Percentiles rank a stretch among this genome's conserved stretches.
These are phyloP conservation scores for Biscogniauxia marginata DNA, from an alignment of 2,329 filamentous ascomycete species.

Conservation along the genomic window DNA sequence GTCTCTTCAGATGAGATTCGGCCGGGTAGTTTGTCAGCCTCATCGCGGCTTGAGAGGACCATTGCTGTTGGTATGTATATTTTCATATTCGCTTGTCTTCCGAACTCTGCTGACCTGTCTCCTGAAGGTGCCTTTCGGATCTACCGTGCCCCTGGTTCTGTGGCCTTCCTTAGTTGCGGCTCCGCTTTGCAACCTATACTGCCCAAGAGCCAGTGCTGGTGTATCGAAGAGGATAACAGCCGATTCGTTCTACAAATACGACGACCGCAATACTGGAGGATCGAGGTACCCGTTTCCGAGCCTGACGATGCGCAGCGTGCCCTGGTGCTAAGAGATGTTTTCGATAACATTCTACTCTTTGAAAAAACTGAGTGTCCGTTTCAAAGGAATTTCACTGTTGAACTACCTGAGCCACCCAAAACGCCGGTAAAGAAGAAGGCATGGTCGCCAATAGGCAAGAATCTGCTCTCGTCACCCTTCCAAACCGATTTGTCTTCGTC, in stretches of 20 bases:
- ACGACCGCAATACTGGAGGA: slow-evolving; percentile 83
- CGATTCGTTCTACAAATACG: slow-evolving; percentile 85
- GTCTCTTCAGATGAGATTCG: slow-evolving; percentile 33
- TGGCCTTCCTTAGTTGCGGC: slow-evolving; percentile 85
- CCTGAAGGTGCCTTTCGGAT: slow-evolving; percentile 69
- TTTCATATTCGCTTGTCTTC: not conserved
- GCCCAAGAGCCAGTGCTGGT: slow-evolving; percentile 91
- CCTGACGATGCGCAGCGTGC: slow-evolving; percentile 64
- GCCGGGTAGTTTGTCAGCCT: slow-evolving; percentile 30
- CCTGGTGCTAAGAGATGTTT: slow-evolving; percentile 64
- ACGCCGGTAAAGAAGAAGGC: slow-evolving; percentile 66
- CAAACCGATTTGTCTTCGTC: slow-evolving; percentile 20
- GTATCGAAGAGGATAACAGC: slow-evolving; percentile 76
- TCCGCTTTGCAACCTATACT: slow-evolving; percentile 82
- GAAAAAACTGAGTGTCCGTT: slow-evolving; percentile 90
- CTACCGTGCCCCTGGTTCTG: slow-evolving; percentile 81
- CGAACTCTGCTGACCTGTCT: slow-evolving; percentile 10
- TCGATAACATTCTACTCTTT: slow-evolving; percentile 75
- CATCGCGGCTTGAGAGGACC: slow-evolving; percentile 45
- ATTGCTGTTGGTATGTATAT: slow-evolving; percentile 65
- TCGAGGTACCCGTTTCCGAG: slow-evolving; percentile 72
- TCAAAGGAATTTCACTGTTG: slow-evolving; percentile 70
- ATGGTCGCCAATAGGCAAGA: slow-evolving; percentile 60
- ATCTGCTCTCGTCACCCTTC: slow-evolving; percentile 38
- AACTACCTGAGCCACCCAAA: slow-evolving; percentile 66